A percentile compares a stretch with the other conserved stretches of the same genome.
phyloP scores from a whole-genome alignment of 495 filamentous ascomycete species.

The Penicillium manginii region DNA sequence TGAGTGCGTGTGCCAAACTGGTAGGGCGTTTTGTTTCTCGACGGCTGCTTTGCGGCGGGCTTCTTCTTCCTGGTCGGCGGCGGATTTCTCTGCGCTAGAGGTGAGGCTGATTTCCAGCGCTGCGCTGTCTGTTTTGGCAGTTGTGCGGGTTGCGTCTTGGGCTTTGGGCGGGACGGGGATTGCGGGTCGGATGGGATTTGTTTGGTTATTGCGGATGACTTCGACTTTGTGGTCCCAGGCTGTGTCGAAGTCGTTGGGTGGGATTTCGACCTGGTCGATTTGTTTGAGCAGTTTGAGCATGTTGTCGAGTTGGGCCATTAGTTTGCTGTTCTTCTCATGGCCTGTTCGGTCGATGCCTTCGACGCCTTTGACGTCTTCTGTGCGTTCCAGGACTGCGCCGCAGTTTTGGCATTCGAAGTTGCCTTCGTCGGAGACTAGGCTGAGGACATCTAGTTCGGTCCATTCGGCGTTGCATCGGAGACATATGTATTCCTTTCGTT shows the following conservation, averaged over 20 bases:
- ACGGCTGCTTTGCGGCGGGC: conserved; percentile 71
- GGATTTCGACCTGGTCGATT: conserved; percentile 82
- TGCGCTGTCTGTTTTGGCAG: conserved; percentile 65
- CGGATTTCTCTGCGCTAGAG: conserved; percentile 70
- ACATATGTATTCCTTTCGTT: conserved; percentile 90
- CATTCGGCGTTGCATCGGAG: conserved; percentile 77
- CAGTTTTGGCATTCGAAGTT: conserved; percentile 83
- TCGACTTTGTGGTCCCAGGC: conserved; percentile 62
- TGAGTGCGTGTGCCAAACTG: conserved; percentile 85
- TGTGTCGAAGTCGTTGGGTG: conserved; percentile 83
- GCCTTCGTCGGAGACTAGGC: conserved; percentile 61
- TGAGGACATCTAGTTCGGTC: conserved; percentile 85
- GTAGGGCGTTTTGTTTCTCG: conserved; percentile 82
- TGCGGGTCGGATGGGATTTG: conserved; percentile 53
- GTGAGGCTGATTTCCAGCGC: conserved; percentile 81
- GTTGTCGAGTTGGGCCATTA: conserved; percentile 84
- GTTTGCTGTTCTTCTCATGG: conserved; percentile 85
- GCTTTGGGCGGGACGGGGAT: conserved; percentile 45
- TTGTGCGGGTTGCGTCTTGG: conserved; percentile 73
- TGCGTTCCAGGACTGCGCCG: conserved; percentile 64
- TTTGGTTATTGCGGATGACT: conserved; percentile 57
- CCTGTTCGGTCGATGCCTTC: conserved; percentile 60
- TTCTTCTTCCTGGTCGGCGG: conserved; percentile 74
- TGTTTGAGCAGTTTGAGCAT: conserved; percentile 84
- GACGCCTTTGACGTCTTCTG: conserved; percentile 65